Percentiles rank a stretch among this genome's conserved stretches.
phyloP scores from a whole-genome alignment of 2,329 filamentous ascomycete species.

The Pleoardoris graminearum region DNA sequence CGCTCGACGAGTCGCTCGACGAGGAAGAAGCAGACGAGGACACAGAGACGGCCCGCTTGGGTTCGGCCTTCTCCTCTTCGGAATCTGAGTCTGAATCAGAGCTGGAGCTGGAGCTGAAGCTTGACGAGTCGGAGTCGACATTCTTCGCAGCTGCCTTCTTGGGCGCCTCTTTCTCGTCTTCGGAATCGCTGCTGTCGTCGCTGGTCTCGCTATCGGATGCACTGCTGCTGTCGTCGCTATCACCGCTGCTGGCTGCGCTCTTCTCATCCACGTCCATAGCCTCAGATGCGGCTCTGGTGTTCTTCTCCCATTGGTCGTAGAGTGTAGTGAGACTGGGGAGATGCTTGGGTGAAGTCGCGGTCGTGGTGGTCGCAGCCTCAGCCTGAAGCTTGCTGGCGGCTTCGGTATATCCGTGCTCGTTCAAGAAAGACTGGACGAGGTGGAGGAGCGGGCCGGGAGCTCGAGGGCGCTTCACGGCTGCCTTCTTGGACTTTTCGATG shows the following conservation, averaged over 20 bases:
- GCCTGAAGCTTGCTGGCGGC: constrained; percentile 34
- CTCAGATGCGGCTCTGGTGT: constrained; percentile 22
- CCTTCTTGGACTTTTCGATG: constrained; percentile 9
- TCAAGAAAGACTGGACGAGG: constrained; percentile 41
- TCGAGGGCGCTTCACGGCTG: constrained; percentile 12
- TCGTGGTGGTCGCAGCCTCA: constrained; percentile 16
- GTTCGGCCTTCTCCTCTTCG: constrained; percentile 23
- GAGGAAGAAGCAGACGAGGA: constrained; percentile 32
- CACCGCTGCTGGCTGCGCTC: constrained; percentile 28
- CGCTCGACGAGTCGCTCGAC: constrained; percentile 25
- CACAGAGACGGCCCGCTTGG: constrained; percentile 22
- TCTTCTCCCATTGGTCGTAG: constrained; percentile 37
- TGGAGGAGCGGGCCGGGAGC: constrained; percentile 31
- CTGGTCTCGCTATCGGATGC: constrained; percentile 25
- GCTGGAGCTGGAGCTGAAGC: constrained; percentile 28
- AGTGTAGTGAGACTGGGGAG: constrained; percentile 27
- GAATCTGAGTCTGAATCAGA: constrained; percentile 41
- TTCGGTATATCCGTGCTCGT: constrained; percentile 37
- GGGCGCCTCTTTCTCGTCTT: constrained; percentile 23
- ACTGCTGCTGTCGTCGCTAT: constrained; percentile 28
- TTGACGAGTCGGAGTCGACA: constrained; percentile 24
- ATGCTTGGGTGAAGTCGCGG: constrained; percentile 12
- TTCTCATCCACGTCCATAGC: constrained; percentile 38
- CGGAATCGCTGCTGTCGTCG: constrained; percentile 34
- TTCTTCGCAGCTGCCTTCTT: constrained; percentile 21